Conservation (phyloP, 176 grass and related monocot species). For the Tillandsia leiboldiana region DNA sequence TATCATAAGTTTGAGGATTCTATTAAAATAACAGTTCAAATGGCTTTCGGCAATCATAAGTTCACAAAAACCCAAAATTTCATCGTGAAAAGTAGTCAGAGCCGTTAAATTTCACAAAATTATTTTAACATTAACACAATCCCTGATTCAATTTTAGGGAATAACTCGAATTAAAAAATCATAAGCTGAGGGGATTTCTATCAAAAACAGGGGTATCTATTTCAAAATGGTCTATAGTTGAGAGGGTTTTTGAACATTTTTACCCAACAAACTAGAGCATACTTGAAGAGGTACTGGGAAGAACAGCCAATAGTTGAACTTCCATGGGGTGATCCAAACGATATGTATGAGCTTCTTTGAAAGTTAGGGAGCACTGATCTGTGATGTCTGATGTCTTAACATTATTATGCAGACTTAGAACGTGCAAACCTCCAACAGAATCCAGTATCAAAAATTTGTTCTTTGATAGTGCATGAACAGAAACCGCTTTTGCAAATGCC, state of each 20-base stretch:
- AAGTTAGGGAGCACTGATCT: conserved; percentile 14
- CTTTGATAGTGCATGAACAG: conserved; percentile 57
- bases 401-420: conserved; percentile 33
- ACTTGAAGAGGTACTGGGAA: conserved; percentile 71
- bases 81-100: too few relatives aligned
- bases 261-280: conserved; percentile 26
- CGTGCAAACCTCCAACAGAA: conserved; percentile 67
- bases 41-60: too few relatives aligned
- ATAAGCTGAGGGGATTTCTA: neutral
- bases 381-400: conserved; percentile 21
- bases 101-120: too few relatives aligned
- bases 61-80: too few relatives aligned
- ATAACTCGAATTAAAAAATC: neutral
- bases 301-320: conserved; percentile 63
- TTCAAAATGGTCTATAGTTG: too few relatives aligned
- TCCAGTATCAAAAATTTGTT: conserved; percentile 71
- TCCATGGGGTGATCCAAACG: conserved; percentile 58
- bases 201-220: neutral
- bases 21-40: too few relatives aligned
- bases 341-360: conserved; percentile 27
- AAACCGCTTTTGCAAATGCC: conserved; percentile 42
- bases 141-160: neutral
- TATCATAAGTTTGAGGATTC: too few relatives aligned
- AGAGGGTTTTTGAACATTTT: too few relatives aligned
- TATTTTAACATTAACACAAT: neutral